Conservation (phyloP, 768 basidiomycete genomes). For the Suillus occidentalis region DNA sequence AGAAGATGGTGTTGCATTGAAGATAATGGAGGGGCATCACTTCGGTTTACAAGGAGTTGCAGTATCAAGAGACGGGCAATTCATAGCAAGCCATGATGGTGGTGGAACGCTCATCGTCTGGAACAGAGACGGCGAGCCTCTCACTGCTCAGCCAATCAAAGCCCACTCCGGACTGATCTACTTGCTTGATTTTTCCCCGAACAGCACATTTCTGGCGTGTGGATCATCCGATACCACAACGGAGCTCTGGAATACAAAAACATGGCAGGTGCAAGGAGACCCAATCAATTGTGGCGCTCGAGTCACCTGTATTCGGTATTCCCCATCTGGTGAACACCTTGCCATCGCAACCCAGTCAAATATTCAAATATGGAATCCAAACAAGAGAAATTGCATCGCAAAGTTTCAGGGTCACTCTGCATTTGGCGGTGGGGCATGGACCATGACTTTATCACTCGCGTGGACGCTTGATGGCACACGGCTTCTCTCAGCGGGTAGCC, state of each 20-base stretch:
- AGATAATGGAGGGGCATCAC: not conserved
- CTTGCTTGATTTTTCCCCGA: not conserved
- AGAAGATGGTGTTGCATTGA: not conserved
- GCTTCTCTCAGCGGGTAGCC: fast-evolving
- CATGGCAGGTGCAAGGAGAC: not conserved
- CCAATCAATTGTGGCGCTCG: not conserved
- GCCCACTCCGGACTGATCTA: not conserved
- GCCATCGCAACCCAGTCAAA: not conserved
- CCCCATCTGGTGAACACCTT: not conserved
- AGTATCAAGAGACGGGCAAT: not conserved
- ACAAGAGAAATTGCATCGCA: not conserved
- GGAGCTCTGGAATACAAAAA: not conserved
- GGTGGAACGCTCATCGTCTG: not conserved
- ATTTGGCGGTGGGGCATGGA: too few species aligned
- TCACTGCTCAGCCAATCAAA: not conserved
- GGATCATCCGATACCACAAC: not conserved
- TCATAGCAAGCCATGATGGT: not conserved
- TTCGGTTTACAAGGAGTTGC: too few species aligned
- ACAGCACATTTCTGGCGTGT: not conserved
- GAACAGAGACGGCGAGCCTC: not conserved
- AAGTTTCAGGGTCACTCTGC: not conserved
- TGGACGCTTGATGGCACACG: not conserved
- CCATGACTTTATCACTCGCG: too few species aligned
- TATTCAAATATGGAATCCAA: not conserved
- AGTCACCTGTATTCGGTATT: not conserved